Conservation (phyloP, 208 protist species). For the Crithidia brevicula region DNA sequence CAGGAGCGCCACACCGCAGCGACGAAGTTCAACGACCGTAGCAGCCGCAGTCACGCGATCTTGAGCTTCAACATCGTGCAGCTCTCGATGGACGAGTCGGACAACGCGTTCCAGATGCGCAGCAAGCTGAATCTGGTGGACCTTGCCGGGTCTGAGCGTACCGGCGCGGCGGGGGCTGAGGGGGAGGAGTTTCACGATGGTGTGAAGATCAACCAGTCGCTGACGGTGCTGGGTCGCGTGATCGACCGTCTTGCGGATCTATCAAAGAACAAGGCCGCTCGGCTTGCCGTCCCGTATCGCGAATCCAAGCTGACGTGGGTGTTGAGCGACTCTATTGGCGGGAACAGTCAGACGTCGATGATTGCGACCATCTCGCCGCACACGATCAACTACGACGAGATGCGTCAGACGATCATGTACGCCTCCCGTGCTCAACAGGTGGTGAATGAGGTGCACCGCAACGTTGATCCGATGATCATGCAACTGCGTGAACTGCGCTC, state of each 20-base stretch:
- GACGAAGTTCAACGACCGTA: constrained; percentile 91
- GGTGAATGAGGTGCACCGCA: constrained; percentile 86
- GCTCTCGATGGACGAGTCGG: constrained; percentile 55
- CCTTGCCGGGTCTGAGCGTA: constrained; percentile 93
- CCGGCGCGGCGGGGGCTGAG: constrained; percentile 37
- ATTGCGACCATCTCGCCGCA: constrained; percentile 93
- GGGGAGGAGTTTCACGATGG: constrained; percentile 51
- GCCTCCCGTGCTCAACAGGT: constrained; percentile 91
- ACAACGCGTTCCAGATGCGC: constrained; percentile 51
- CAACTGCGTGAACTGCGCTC: constrained; percentile 50
- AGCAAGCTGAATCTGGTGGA: constrained; percentile 94
- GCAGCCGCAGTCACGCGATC: constrained; percentile 90
- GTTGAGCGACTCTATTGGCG: constrained; percentile 89
- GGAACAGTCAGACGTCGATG: constrained; percentile 95
- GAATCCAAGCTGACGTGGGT: constrained; percentile 90
- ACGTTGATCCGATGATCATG: constrained; percentile 89
- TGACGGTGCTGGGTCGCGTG: constrained; percentile 92
- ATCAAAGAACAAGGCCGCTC: constrained; percentile 53
- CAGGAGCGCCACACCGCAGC: constrained; percentile 78
- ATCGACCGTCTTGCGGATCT: constrained; percentile 86
- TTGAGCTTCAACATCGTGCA: constrained; percentile 77
- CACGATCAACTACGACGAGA: constrained; percentile 92
- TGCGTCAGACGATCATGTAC: constrained; percentile 91
- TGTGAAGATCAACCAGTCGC: constrained; percentile 92
- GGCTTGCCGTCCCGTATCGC: constrained; percentile 65